A percentile compares a stretch with the other conserved stretches of the same genome.
phyloP scores from a whole-genome alignment of 2,329 filamentous ascomycete genomes.

The Alternaria longipes region DNA sequence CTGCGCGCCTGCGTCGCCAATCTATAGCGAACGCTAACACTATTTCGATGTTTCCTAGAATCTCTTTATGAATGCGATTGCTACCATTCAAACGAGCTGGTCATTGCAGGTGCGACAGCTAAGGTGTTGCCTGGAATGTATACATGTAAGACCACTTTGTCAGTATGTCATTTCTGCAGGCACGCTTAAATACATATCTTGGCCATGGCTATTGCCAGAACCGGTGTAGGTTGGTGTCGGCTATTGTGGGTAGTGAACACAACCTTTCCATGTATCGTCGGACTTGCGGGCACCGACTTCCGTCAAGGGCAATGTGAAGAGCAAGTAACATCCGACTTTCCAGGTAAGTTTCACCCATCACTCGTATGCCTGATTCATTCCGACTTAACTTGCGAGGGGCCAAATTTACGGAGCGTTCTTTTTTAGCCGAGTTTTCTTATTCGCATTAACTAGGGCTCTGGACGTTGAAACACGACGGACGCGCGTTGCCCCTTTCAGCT shows the following conservation, averaged over 20 bases:
- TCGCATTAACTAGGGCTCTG: background rate
- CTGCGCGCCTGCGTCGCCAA: background rate
- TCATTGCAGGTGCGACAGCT: background rate
- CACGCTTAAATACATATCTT: background rate
- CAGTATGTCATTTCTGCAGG: background rate
- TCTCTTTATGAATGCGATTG: background rate
- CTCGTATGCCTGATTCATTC: background rate
- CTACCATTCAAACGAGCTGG: background rate
- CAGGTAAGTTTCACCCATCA: background rate
- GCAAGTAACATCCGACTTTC: background rate
- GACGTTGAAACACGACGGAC: background rate
- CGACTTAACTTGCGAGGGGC: too few relatives aligned
- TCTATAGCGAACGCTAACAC: background rate
- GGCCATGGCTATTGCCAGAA: background rate
- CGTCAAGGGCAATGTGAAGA: background rate
- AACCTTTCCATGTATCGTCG: background rate
- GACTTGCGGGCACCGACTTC: background rate
- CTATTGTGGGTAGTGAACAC: background rate
- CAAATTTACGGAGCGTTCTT: background rate
- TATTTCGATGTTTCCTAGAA: background rate
- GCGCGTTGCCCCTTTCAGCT: slow-evolving; percentile 8
- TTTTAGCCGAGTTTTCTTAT: background rate
- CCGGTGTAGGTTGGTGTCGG: background rate
- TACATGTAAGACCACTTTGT: background rate
- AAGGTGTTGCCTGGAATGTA: background rate